Base-by-base conservation (phyloP, 441 rosid genomes). In the Adansonia rubrostipa region DNA sequence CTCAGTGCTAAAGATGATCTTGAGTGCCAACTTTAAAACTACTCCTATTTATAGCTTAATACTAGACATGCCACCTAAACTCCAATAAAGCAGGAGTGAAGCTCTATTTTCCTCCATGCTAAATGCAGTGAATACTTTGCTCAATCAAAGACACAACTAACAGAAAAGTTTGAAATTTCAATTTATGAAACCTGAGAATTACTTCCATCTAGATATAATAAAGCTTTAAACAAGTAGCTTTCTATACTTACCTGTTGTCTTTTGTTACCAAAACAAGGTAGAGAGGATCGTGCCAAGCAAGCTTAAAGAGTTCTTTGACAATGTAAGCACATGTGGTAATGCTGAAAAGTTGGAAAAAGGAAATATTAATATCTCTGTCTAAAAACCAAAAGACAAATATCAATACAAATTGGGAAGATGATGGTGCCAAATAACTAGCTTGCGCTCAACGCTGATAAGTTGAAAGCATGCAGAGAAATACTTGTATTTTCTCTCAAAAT, bases 251-350 rank as follows among this genome's bases (percentile, higher is more conserved):
- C 99, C 95, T 85, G 89, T 83, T 81, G 61, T 73, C 78, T 69
- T 50, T 77, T 24, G 72, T 87, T 80, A 93, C 80, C 44, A 95
- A 77, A 74, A 93, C 85, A 9, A 92, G 88, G 86, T 90, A 92
- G 45, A 91, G 86, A 9, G 97, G 95, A 80, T 95, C 96, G 33
- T 83, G 87, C 44, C 87, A 78, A 79, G 90, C 69, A 36, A 95
- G 93, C 71, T 82, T 87, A 73, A 82, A 82, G 40, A 93, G 89
- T 78, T 93, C 91, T 77, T 71, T 77, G 28, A 89, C 90, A 24
- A 93, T 85, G 86, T 81, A 91, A 58, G 81, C 87, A 60, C 95
- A 85, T 13, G 98, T 93, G 36, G 84, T 79, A 17, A 90, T 47
- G 87, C 98, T 92, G 94, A 82, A 85, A 81, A 60, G 6, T 42